phyloP scores from a whole-genome alignment of 257 asterid genomes.

The Schizonepeta tenuifolia region DNA sequence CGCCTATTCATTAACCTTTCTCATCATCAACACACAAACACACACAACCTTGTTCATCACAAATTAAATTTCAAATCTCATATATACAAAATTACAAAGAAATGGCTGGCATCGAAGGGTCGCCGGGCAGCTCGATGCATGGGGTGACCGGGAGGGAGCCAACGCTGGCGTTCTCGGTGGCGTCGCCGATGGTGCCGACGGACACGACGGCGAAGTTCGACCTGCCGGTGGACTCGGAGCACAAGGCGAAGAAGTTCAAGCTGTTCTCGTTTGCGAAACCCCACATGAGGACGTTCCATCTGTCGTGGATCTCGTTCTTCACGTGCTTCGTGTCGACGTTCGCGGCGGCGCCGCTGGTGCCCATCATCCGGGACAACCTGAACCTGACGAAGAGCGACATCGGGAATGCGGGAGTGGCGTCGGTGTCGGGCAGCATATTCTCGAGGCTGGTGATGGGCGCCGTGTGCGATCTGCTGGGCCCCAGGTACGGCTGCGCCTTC shows the following conservation, averaged over 20 bases:
- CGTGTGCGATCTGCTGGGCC: constrained; percentile 56
- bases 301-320: constrained; percentile 67
- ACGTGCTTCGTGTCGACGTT: constrained; percentile 67
- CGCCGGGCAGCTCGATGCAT: constrained; percentile 57
- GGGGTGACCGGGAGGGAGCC: constrained; percentile 54
- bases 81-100: not conserved
- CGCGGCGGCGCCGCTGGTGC: constrained; percentile 69
- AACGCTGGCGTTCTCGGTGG: constrained; percentile 46
- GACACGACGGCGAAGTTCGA: constrained; percentile 56
- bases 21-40: not conserved
- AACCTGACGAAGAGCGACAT: constrained; percentile 51
- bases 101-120: constrained; percentile 41
- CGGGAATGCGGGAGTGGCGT: constrained; percentile 70
- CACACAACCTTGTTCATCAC: not conserved
- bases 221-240: constrained; percentile 68
- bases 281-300: constrained; percentile 64
- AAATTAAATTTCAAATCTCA: not conserved
- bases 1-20: not conserved
- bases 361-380: constrained; percentile 60
- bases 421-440: constrained; percentile 64
- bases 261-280: constrained; percentile 58
- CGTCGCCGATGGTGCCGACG: constrained; percentile 51
- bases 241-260: constrained; percentile 55
- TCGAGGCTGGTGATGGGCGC: constrained; percentile 76
- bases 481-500: constrained; percentile 64